Evolutionary conservation across 2,329 filamentous ascomycete genomes (phyloP), one percentile per base, ranked within the genome.

Genomic region (Botryotinia narcissicola): DNA sequence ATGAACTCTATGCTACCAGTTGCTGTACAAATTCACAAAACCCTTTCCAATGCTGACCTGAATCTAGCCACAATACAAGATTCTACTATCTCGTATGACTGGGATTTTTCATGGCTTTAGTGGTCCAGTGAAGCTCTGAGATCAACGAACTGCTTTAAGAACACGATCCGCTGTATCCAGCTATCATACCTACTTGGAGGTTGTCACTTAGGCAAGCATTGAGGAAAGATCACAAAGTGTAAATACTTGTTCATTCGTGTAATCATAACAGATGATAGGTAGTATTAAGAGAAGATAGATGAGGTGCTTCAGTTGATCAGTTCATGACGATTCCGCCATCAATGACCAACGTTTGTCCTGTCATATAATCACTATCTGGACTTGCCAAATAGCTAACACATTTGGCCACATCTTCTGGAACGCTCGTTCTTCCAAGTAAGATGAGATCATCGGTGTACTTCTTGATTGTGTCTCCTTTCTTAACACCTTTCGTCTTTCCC

Each of bases 321-420:
- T 75, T 76, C 48, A 78, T 76, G 29, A 78, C 25, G 48, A 78
- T 77, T 3, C 77, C 77, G 5, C 76, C 77, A 75, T 78, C 89
- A 48, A 91, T 86, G 14, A 92, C 79, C 74, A 90, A 84, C 3
- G 88, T 91, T 82, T 92, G 90, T 0, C 90, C 90, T 0, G 90
- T 92, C 77, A 92, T 84, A 75, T 89, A 91, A 75, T 92, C 87
- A 63, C 85, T 87, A 76, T 92, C 90, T 29, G 83, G 83, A 18
- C 87, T 84, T 1, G 86, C 86, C 74, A 92, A 78, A 78, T 90
- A 92, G 75, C 86, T 86, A n/a, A 92, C 90, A 62, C 88, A 81
- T 75, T 87, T 88, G 1, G 86, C 84, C 16, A 92, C 89, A 79
- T 92, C 90, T 75, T 90, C 87, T 0, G 89, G 88, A 20, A 87